These are phyloP conservation scores for Globisporangium recalcitrans DNA, from an alignment of 352 stramenopile species.

Conservation along the genomic window DNA sequence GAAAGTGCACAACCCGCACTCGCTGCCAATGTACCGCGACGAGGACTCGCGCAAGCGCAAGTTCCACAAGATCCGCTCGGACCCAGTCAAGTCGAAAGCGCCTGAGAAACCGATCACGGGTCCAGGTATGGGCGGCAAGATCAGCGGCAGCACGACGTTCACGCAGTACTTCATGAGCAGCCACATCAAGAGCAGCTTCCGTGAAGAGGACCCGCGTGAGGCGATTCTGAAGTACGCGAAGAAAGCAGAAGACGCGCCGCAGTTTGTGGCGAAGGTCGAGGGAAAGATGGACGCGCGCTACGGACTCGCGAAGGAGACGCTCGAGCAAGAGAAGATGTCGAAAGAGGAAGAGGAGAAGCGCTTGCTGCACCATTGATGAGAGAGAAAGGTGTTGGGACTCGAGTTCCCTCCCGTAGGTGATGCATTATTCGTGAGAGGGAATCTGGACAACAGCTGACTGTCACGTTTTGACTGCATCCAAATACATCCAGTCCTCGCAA, in stretches of 20 bases:
- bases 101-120: slow-evolving; percentile 73
- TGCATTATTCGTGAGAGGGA: background rate
- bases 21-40: slow-evolving; percentile 79
- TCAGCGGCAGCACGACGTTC: slow-evolving; percentile 76
- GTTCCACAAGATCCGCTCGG: slow-evolving; percentile 56
- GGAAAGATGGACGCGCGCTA: slow-evolving; percentile 75
- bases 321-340: slow-evolving; percentile 75
- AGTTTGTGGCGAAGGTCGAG: slow-evolving; percentile 49
- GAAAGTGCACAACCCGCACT: slow-evolving; percentile 70
- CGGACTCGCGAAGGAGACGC: slow-evolving; percentile 59
- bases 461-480: background rate
- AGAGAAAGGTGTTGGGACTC: background rate
- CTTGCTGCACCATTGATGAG: slow-evolving; percentile 54
- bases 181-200: slow-evolving; percentile 83
- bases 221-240: slow-evolving; percentile 87
- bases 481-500: background rate
- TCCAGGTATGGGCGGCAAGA: slow-evolving; percentile 70
- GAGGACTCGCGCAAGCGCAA: slow-evolving; percentile 66
- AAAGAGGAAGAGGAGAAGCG: slow-evolving; percentile 74
- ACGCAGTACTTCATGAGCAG: slow-evolving; percentile 88
- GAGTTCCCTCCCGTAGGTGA: background rate
- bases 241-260: slow-evolving; percentile 56
- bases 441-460: background rate
- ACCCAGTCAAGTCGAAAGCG: slow-evolving; percentile 69
- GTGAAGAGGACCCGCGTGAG: slow-evolving; percentile 78